Percentiles rank a stretch among this genome's conserved stretches.
Conservation (phyloP, 257 asterid species). For the Ajuga chamaepitys region DNA sequence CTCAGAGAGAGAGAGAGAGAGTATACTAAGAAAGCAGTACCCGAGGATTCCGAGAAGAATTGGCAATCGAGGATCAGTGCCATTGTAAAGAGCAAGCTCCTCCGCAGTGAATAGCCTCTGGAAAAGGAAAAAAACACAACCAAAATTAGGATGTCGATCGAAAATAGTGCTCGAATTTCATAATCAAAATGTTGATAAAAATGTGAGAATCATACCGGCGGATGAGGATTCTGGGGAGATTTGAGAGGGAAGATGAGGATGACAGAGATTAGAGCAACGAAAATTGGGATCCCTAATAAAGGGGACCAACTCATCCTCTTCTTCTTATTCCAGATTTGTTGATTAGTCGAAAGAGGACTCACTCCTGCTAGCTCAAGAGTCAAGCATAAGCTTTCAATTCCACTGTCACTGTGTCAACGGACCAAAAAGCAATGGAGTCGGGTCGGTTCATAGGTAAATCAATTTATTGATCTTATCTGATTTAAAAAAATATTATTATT, state of each 20-base stretch:
- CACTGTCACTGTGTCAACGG: background rate
- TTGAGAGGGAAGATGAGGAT: slow-evolving; percentile 29
- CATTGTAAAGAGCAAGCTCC: slow-evolving; percentile 64
- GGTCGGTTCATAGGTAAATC: no score
- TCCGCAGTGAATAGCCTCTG: slow-evolving; percentile 57
- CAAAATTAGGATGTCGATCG: background rate
- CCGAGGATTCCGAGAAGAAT: slow-evolving; percentile 76
- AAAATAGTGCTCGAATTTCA: background rate
- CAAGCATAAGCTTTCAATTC: background rate
- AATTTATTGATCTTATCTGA: no score
- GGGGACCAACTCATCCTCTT: slow-evolving; percentile 49
- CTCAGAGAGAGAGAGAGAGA: background rate
- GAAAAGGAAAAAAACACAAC: background rate
- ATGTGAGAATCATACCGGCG: slow-evolving; percentile 16
- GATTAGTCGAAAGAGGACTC: background rate
- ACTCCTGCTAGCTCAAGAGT: background rate
- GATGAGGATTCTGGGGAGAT: slow-evolving; percentile 12
- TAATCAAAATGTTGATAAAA: background rate
- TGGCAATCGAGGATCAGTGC: slow-evolving; percentile 60
- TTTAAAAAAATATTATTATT: no score
- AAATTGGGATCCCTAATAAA: slow-evolving; percentile 59
- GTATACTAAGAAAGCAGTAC: slow-evolving; percentile 20
- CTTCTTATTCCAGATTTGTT: slow-evolving; percentile 7
- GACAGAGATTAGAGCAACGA: slow-evolving; percentile 47
- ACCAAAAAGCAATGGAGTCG: background rate